Base-by-base conservation (phyloP, 225 moss, liverwort and hornwort genomes). In the Thuidium tamariscinum region DNA sequence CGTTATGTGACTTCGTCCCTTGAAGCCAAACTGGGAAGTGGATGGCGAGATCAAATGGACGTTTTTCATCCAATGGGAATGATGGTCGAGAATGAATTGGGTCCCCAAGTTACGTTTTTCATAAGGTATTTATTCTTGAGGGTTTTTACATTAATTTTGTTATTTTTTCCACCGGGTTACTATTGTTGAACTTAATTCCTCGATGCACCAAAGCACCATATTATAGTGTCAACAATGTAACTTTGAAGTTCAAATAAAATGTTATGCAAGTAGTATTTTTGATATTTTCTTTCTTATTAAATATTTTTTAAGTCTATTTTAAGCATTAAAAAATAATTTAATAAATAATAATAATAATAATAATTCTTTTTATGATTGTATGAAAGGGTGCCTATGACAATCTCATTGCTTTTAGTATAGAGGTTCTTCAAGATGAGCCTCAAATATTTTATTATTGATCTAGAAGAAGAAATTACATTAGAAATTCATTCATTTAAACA, bases 81-180 rank as follows among this genome's bases (percentile, higher is more conserved):
- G 9, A 5, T 59, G 59, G 59, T 41, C 12, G 8, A 27, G 59
- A 59, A 59, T 26, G n/a, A n/a, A n/a, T 26, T 4, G 7, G 39
- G 52, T 37, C 18, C 37, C 7, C 26, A 39, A 39, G 27, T 18
- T 41, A 29, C 2, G 19, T 5, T 13, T 78, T 18, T 78, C 59
- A 16, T 16, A 36, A 7, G 26, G 26, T 9, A 10, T 48, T 49
- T 49, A 7, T 73, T 73, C 19, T 27, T 16, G 16, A 44, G 8
- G 16, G 6, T 0, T 16, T 9, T 27, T 5, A 22, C 6, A 18
- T 29, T 11, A 7, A 51, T 34, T 74, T 51, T 13, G 5, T 1
- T 74, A 34, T 34, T 34, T 32, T 74, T 49, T 74, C 0, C 0
- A 30, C 0, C 0, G 5, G 5, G 3, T 55, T 30, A 6, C 7